These are phyloP conservation scores for Lachnellula subtilissima DNA, from an alignment of 2,329 filamentous ascomycete species.

Conservation along the genomic window DNA sequence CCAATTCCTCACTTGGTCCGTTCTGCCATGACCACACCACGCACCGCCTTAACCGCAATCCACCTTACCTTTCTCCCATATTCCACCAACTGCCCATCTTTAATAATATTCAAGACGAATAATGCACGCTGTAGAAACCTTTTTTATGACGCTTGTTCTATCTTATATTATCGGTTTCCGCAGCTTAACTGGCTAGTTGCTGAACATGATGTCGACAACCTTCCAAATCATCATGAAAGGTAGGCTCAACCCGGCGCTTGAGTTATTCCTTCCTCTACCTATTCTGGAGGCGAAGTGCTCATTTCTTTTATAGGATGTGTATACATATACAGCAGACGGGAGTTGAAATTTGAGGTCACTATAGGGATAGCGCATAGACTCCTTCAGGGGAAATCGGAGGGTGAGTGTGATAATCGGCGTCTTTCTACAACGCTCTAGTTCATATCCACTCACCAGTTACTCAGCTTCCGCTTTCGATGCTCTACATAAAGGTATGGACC, in stretches of 20 bases:
- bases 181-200: background rate
- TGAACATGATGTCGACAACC: background rate
- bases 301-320: background rate
- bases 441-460: background rate
- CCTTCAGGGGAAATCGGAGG: conserved; percentile 1
- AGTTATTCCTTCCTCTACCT: no score
- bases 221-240: background rate
- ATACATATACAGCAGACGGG: background rate
- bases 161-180: no score
- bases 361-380: background rate
- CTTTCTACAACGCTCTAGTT: background rate
- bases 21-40: no score
- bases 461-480: conserved; percentile 3
- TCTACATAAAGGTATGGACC: conserved; percentile 2
- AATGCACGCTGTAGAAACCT: no score
- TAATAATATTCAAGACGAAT: no score
- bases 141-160: no score
- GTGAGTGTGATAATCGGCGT: background rate
- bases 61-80: no score
- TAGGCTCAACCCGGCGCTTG: no score
- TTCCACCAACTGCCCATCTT: no score
- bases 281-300: background rate
- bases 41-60: no score
- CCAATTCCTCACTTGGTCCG: no score
- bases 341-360: background rate